Percentiles rank a stretch among this genome's conserved stretches.
Conservation (phyloP, 345 rosid genomes). For the Turritis glabra region DNA sequence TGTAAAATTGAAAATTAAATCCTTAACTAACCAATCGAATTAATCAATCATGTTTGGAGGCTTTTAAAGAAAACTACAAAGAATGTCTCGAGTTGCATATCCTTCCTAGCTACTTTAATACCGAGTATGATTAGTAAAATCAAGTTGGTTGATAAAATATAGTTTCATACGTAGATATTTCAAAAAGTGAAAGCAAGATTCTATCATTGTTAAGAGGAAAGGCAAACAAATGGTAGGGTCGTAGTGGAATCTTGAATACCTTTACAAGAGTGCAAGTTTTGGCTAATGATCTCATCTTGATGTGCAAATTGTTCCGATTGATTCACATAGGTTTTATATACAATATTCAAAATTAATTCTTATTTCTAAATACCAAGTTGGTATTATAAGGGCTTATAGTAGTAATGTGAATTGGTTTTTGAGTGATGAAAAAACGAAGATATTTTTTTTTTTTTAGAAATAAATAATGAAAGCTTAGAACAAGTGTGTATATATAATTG, state of each 20-base stretch:
- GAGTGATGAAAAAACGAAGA: neutral
- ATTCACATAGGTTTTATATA: neutral
- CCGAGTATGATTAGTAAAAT: conserved; percentile 13
- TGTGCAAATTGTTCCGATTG: conserved; percentile 18
- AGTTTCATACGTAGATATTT: conserved; percentile 9
- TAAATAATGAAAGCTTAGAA: neutral
- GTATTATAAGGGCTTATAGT: neutral
- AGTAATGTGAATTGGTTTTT: neutral
- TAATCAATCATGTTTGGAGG: neutral
- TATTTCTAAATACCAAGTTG: neutral
- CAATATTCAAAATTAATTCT: neutral
- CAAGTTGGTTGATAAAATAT: conserved; percentile 30
- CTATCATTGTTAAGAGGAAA: conserved; percentile 35
- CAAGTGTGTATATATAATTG: conserved; percentile 3
- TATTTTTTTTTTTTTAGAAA: neutral
- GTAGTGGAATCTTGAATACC: conserved; percentile 32
- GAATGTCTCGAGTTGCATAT: neutral
- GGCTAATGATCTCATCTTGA: conserved; percentile 35
- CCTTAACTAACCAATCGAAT: neutral
- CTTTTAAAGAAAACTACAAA: neutral
- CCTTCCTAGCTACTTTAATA: neutral
- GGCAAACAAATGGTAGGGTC: conserved; percentile 26
- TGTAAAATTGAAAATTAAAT: neutral
- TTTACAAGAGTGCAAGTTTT: conserved; percentile 41
- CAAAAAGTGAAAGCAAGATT: conserved; percentile 28